phyloP scores from a whole-genome alignment of 768 basidiomycete species.

The Phlebiopsis flavidoalba region DNA sequence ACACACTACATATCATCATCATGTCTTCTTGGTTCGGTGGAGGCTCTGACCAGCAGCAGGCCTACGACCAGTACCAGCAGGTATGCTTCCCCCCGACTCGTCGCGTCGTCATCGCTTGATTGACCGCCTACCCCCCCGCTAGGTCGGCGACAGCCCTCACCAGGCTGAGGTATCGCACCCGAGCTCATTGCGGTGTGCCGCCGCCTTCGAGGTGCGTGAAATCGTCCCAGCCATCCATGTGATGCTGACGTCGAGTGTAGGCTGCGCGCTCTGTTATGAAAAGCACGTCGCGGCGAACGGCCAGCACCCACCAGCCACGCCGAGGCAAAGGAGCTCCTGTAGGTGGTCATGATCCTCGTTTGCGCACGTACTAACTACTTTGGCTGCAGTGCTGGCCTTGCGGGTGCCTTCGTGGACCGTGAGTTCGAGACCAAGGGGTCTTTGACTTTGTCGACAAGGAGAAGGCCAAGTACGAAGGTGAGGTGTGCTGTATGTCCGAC shows the following conservation, averaged over 20 bases:
- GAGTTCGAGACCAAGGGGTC: slow-evolving; percentile 44
- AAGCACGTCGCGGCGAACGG: slow-evolving; percentile 47
- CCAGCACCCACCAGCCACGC: slow-evolving; percentile 41
- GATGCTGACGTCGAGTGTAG: not conserved
- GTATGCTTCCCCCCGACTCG: slow-evolving; percentile 1
- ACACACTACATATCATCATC: slow-evolving; percentile 12
- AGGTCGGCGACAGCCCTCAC: slow-evolving; percentile 43
- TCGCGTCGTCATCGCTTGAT: not conserved
- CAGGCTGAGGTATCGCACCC: slow-evolving; percentile 54
- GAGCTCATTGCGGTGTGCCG: slow-evolving; percentile 65
- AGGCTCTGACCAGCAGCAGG: slow-evolving; percentile 37
- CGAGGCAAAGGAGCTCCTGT: slow-evolving; percentile 54
- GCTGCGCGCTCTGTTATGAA: slow-evolving; percentile 63
- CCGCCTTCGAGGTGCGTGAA: slow-evolving; percentile 42
- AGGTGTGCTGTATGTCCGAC: not conserved
- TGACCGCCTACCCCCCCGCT: slow-evolving; percentile 1
- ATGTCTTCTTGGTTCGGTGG: slow-evolving; percentile 39
- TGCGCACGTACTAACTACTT: not conserved
- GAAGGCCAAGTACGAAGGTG: slow-evolving; percentile 37
- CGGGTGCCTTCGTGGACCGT: slow-evolving; percentile 48
- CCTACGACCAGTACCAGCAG: slow-evolving; percentile 33
- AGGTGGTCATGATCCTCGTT: not conserved
- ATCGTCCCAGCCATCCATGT: not conserved
- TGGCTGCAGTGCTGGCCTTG: slow-evolving; percentile 42
- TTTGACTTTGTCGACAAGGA: slow-evolving; percentile 41